Base-by-base conservation (phyloP, 192 early-diverging fungal species). In the Rhizophagus prolifer region DNA sequence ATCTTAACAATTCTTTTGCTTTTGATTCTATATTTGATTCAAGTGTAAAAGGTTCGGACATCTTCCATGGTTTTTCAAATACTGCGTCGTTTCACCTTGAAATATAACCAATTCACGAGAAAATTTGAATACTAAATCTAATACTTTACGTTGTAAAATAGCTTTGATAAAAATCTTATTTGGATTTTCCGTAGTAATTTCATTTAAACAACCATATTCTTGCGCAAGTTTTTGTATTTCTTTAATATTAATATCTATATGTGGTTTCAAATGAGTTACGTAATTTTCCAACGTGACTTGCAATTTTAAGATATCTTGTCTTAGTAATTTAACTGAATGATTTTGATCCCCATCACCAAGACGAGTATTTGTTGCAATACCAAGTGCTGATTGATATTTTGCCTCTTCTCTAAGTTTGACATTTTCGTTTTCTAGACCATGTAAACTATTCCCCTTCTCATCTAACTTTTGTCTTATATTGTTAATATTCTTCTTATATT, bases 351-450 rank as follows among this genome's bases (percentile, higher is more conserved):
- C 26, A 34, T 65, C 28, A 16, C 30, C 31, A 30, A 65, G 28
- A 4, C 14, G 31, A 65, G 7, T 30, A 65, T 31, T 65, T 65
- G 63, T 65, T 8, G 63, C 63, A 16, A 30, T 14, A 65, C 63
- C 63, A 14, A 65, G 28, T 14, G 63, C 63, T 16, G 63, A 26
- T 65, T 65, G 63, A 65, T 65, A 65, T 34, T 65, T 65, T 9
- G 63, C 28, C 1, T 65, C 63, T 65, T 65, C 28, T 31, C 16
- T 65, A 75, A 69, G 74, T 65, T 50, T 50, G 2, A 4, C 2
- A 19, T 50, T 50, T 50, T 50, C 16, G 3, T 50, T 3, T 50
- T 50, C 47, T 19, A 50, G 1, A 8, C 19, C 47, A 16, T 16
- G 12, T 19, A 19, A 50, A 5, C 47, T 16, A 19, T 50, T 50